Evolutionary conservation across 176 grass and related monocot genomes (phyloP), one percentile per base, ranked within the genome.

Genomic region (Ampelocalamus luodianensis): DNA sequence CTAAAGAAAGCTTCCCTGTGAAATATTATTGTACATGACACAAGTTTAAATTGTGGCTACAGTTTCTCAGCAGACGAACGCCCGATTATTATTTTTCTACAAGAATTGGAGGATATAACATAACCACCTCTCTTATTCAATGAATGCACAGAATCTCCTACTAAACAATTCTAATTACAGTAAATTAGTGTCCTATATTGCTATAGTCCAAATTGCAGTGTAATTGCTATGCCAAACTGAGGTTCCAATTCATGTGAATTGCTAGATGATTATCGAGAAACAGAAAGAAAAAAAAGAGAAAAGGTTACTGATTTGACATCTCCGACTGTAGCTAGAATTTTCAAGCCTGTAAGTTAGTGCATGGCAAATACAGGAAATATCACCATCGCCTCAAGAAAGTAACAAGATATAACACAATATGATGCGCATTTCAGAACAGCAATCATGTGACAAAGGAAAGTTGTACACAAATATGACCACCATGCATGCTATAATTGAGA

Each of bases 401-500:
- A 78, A 83, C 56, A 76, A 66, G 32, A 80, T 43, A 73, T 49
- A 61, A 68, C 49, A 87, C 10, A 74, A 26, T 45, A 50, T 54
- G 59, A 64, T 46, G 51, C 60, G 63, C 50, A 91, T 80, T 90
- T 84, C 60, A 80, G 61, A 84, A 80, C 10, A 70, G 24, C 51
- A 84, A 80, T 84, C 80, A 84, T 87, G 51, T 44, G 18, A 63
- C 51, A 61, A 60, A 80, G 53, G 75, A 75, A 81, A 84, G 80
- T 69, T 70, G 68, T 70, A 24, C n/a, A 62, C 23, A 71, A 85
- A 61, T 69, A 61, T 75, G 85, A 61, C 17, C 70, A 83, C 32
- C 49, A 55, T 54, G 80, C 62, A 84, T 53, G 51, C 77, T 79
- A 90, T 68, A 91, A 69, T 74, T 88, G 82, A 78, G 71, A 77